These are phyloP conservation scores for Dothideomycetes sp. DNA, from an alignment of 2,329 filamentous ascomycete species.

Conservation along the genomic window DNA sequence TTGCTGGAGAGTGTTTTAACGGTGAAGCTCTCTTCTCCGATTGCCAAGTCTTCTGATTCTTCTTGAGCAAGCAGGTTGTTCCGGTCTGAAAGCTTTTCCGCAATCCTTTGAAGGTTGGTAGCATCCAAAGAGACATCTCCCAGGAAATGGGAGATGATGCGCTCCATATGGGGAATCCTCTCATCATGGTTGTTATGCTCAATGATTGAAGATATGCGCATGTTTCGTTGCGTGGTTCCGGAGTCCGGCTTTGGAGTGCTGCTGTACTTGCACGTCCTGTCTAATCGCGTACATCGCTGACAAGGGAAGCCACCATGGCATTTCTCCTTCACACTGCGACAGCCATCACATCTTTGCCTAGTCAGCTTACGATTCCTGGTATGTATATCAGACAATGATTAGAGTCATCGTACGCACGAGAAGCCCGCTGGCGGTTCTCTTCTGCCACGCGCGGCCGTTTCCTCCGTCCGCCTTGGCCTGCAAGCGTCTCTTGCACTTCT, in stretches of 20 bases:
- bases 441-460: not conserved
- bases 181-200: slow-evolving; percentile 3
- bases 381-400: not conserved
- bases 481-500: not conserved
- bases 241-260: not conserved
- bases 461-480: not conserved
- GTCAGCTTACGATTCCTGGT: not conserved
- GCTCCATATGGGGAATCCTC: slow-evolving; percentile 9
- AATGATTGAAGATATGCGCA: not conserved
- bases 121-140: slow-evolving; percentile 9
- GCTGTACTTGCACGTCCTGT: slow-evolving; percentile 6
- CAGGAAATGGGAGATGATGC: slow-evolving; percentile 10
- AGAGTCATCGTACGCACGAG: not conserved
- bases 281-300: slow-evolving; percentile 8
- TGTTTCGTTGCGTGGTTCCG: slow-evolving; percentile 1
- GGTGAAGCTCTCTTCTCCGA: slow-evolving; percentile 30
- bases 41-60: slow-evolving; percentile 27
- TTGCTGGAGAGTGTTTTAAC: slow-evolving; percentile 29
- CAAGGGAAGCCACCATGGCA: slow-evolving; percentile 12
- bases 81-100: slow-evolving; percentile 8
- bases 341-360: not conserved
- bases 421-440: not conserved
- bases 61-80: slow-evolving; percentile 3
- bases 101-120: slow-evolving; percentile 9
- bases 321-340: slow-evolving; percentile 13